Base-by-base conservation (phyloP, 495 filamentous ascomycete genomes). In the Hyphodiscus hymeniophilus region DNA sequence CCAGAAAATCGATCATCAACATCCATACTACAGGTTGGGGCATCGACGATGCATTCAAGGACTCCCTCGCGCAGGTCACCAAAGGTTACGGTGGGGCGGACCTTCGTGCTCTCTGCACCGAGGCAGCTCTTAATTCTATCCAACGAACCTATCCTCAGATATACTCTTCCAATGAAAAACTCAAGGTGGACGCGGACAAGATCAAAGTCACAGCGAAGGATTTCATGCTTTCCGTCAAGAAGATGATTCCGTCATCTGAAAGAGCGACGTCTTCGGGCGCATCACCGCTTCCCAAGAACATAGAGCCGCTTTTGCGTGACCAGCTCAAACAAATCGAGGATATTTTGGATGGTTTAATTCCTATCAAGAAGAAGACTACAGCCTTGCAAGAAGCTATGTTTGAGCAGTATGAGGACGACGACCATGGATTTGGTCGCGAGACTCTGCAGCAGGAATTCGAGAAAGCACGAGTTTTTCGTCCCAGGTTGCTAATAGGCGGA, bases 51-150 rank as follows among this genome's bases (percentile, higher is more conserved):
- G 65, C 69, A 16, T 92, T 97, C 69, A 95, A 94, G 65, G 73
- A 85, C 45, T 74, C 85, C 35, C 72, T 98, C 33, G 88, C 92
- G 7, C 81, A 85, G 47, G 71, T 88, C 47, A 95, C 92, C 4
- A 95, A 95, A 64, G 94, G 94, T 24, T 98, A 95, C 61, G 91
- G 89, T 53, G 92, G 92, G 70, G 92, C 92, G 6, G 92, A 98
- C 66, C 64, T 98, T 21, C 81, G 92, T 26, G 90, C 94, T 22
- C 75, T 98, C 38, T 95, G 88, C 66, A 98, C 94, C 1, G 92
- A 98, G 70, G 91, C 92, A n/a, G 87, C 94, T 7, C 69, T 98
- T n/a, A 98, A 97, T 64, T 89, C 92, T 11, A 90, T 98, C 18
- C 94, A 98, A 63, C 74, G 92, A 47, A 86, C 84, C 16, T 98